Base-by-base conservation (phyloP, 1,284 basidiomycete species). In the Ganoderma lucidum region DNA sequence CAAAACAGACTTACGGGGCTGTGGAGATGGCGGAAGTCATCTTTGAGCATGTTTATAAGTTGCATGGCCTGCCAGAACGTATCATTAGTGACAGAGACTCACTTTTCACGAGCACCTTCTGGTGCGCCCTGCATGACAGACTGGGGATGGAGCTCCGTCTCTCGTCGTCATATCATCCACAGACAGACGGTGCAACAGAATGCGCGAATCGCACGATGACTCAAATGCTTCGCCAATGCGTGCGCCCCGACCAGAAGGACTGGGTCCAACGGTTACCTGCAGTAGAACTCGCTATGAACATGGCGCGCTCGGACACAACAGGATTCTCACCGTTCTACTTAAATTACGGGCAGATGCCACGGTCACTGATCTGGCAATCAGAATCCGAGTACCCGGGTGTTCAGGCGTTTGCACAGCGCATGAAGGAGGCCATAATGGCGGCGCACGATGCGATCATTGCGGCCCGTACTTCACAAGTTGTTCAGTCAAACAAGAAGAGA, bases 271-370 rank as follows among this genome's bases (percentile, higher is more conserved):
- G 17, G 2, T n/a, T 48, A 1, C 45, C 45, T n/a, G 45, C 45
- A 2, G n/a, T 23, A 2, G n/a, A 23, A 17, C 6, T 48, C n/a
- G 62, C 62, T 17, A 63, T 63, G 28, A 63, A 63, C 44, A 17
- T 35, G 23, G 75, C 78, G n/a, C 60, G 19, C 28, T 2, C 76
- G 74, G 55, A 51, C 82, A 44, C 80, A 79, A 4, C 17, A 78
- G 83, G 68, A 79, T 81, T 68, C 55, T 51, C 78, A 48, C 80
- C 80, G 1, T 80, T 80, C 62, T 71, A 74, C 23, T 62, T 80
- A 0, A 75, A 74, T n/a, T 62, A 64, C 37, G 75, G 76, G 19
- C 62, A 48, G 19, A 70, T 66, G 65, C 71, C 69, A 3, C 63
- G 42, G 1, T 15, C 56, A 0, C 12, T 74, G 23, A 32, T 69